Evolutionary conservation across 2,329 filamentous ascomycete species (phyloP), one percentile per base, ranked within the genome.

Genomic region (Magnaporthiopsis rhizophila): DNA sequence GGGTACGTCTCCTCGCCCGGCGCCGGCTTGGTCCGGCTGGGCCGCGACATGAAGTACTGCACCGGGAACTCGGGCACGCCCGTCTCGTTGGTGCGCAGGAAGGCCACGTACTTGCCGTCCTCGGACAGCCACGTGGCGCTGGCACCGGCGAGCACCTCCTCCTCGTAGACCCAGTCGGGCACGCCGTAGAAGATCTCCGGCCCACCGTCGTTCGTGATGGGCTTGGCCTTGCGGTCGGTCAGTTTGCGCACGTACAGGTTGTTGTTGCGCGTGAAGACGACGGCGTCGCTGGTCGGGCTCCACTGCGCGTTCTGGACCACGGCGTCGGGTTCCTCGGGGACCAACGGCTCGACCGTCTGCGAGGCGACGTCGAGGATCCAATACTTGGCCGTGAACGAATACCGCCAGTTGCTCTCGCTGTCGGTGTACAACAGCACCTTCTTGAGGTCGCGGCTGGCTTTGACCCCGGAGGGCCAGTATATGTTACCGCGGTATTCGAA

Each of bases 101-200:
- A 99, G 28, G 95, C 92, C 65, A 99, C 78, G 73, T 90, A 96
- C 70, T 92, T 89, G 62, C 93, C 95, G 73, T 96, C 91, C 50
- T 88, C 84, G 45, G 92, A 94, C 93, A 93, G 99, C 95, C 96
- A 99, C 1, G 93, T 96, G 6, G 91, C 94, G 66, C 86, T 91
- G 69, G 91, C 90, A 1, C 85, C 89, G 18, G 80, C 76, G 67
- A 98, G 91, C 3, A 96, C 91, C 74, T 96, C 92, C 68, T 85
- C 82, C 73, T 96, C 92, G 72, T 96, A 96, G 0, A 98, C 95
- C 95, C 95, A 99, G 74, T 99, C 96, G 0, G 95, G 95, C 26
- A 97, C 86, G 24, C 95, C 95, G 71, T 99, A 97, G 76, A 99
- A 99, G 66, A 95, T 86, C 69, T 98, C 87, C 0, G 87, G 81